A percentile compares a stretch with the other conserved stretches of the same genome.
phyloP scores from a whole-genome alignment of 2,329 filamentous ascomycete species.

The Macrophomina tecta region DNA sequence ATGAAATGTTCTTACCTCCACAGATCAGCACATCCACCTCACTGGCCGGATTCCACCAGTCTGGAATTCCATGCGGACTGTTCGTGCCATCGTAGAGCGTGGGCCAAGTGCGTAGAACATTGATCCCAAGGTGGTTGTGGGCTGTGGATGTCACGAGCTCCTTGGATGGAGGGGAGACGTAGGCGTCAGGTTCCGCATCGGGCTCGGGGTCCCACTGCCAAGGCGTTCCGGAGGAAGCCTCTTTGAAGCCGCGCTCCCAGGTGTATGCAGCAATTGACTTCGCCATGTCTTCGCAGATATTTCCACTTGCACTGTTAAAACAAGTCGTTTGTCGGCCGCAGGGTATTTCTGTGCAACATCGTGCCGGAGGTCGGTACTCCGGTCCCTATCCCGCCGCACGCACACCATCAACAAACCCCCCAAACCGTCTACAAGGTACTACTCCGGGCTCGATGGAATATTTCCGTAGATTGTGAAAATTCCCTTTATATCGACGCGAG shows the following conservation, averaged over 20 bases:
- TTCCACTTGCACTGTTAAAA: no score
- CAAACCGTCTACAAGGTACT: no score
- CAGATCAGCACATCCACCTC: conserved; percentile 45
- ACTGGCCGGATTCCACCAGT: conserved; percentile 37
- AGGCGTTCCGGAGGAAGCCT: not conserved
- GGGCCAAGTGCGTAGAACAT: conserved; percentile 40
- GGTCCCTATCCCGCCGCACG: not conserved
- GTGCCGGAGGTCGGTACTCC: not conserved
- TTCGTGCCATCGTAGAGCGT: conserved; percentile 40
- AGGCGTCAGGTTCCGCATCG: not conserved
- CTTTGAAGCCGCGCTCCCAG: conserved; percentile 19
- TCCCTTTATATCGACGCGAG: no score
- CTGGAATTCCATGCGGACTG: conserved; percentile 36
- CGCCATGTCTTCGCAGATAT: not conserved
- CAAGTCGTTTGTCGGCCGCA: not conserved
- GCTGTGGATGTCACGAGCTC: conserved; percentile 4
- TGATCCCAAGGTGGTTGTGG: conserved; percentile 39
- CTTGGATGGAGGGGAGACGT: conserved; percentile 9
- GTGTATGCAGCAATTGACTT: conserved; percentile 16
- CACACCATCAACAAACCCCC: not conserved
- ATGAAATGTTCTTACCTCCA: conserved; percentile 36
- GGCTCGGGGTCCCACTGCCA: conserved; percentile 2
- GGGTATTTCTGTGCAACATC: no score
- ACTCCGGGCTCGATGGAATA: no score
- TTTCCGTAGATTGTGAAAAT: no score